Evolutionary conservation across 2,329 filamentous ascomycete species (phyloP).

Genomic region (Arthrobotrys entomopaga): DNA sequence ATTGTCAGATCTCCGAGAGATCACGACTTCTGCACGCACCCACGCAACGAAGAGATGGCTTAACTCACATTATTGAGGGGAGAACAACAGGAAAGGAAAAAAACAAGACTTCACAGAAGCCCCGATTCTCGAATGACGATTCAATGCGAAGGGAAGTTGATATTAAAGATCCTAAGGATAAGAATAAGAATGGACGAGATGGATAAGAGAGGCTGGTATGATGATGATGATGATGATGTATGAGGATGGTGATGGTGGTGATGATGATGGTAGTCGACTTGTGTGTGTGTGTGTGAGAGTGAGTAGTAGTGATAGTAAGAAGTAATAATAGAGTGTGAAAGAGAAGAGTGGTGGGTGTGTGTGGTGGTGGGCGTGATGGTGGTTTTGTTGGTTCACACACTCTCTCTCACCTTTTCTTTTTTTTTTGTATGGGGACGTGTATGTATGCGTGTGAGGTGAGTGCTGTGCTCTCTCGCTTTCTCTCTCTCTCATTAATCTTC

Average conservation of each 20-base stretch:
- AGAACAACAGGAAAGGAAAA: too few relatives aligned
- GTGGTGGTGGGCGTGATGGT: constrained; percentile 27
- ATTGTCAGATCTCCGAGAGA: background rate
- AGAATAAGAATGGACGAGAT: background rate
- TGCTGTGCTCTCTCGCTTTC: too few relatives aligned
- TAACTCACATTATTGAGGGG: constrained; percentile 12
- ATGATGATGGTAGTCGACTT: background rate
- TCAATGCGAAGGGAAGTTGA: background rate
- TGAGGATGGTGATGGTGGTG: background rate
- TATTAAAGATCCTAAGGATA: constrained; percentile 1
- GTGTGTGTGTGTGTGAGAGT: constrained; percentile 8
- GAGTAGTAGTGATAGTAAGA: background rate
- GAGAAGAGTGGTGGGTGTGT: constrained; percentile 3
- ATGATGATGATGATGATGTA: background rate
- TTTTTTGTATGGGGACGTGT: background rate
- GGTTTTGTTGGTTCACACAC: constrained; percentile 44
- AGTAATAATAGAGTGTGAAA: constrained; percentile 1
- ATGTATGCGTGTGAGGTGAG: constrained; percentile 26
- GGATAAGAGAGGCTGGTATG: background rate
- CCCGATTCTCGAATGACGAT: background rate
- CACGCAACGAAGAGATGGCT: background rate
- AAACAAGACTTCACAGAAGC: constrained; percentile 33
- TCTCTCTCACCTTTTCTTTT: constrained; percentile 13
- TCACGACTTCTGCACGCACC: background rate
- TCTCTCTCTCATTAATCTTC: constrained; percentile 5